Evolutionary conservation across 768 basidiomycete genomes (phyloP), one percentile per base, ranked within the genome.

Genomic region (Crepidotus variabilis): DNA sequence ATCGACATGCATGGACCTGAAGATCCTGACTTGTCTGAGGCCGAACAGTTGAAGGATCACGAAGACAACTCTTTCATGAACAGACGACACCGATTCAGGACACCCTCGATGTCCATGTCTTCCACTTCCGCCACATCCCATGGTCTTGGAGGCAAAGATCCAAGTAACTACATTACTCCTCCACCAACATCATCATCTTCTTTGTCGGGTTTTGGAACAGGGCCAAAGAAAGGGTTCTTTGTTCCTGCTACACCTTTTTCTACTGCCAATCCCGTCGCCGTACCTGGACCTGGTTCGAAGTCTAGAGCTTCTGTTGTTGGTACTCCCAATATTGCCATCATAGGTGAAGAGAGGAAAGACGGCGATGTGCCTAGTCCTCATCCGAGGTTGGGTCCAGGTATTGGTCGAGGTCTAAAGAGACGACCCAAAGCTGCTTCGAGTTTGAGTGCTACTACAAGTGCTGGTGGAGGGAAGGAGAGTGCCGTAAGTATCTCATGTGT

Each of bases 331-430:
- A 45, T 52, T 9, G 79, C 74, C 2, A 68, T 82, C 49, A 81
- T 82, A 58, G 77, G 78, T 58, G 79, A 74, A 50, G 71, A 69
- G 10, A 70, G 69, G 59, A 71, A 71, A 55, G 73, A 64, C 16
- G 60, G 57, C 3, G 58, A 74, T 39, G 70, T 80, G 32, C 80
- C 80, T 34, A 79, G 78, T n/a, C 80, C 81, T 1, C 80, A 80
- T 68, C 80, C 78, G 46, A 70, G 71, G 57, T 76, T 28, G 28
- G 75, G 57, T 43, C 10, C 35, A 53, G 36, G 39, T 45, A n/a
- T 24, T 52, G n/a, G 51, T 20, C 13, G 39, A 20, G 39, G 39
- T 43, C 13, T 20, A 11, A 43, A 20, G 18, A 43, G 39, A 16
- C 39, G 39, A 3, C 39, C 14, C 14, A 14, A 11, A 43, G 39